phyloP scores from a whole-genome alignment of 805 yeast species.

The Lipomyces sp. region DNA sequence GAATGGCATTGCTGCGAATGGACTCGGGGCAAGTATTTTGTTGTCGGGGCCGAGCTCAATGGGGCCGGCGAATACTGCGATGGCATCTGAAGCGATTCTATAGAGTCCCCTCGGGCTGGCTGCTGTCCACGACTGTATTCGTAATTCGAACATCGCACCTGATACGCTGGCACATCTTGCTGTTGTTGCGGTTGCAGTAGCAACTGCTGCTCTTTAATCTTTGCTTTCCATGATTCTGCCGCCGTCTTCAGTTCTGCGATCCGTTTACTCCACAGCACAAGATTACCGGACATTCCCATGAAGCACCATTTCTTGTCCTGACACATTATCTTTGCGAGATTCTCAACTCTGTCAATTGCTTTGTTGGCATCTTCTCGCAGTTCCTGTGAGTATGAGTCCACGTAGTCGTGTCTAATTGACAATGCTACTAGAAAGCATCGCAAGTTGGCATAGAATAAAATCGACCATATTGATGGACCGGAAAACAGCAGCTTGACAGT shows the following conservation, averaged over 20 bases:
- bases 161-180: slow-evolving; percentile 3
- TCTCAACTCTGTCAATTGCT: slow-evolving; percentile 15
- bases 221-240: slow-evolving; percentile 3
- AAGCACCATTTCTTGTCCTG: slow-evolving; percentile 20
- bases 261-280: slow-evolving; percentile 21
- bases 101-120: neutral
- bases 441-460: slow-evolving; percentile 12
- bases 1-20: neutral
- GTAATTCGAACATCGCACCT: neutral
- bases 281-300: slow-evolving; percentile 21
- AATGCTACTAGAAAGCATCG: slow-evolving; percentile 23
- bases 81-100: neutral
- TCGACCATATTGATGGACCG: slow-evolving; percentile 24
- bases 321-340: slow-evolving; percentile 18
- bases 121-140: neutral
- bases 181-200: slow-evolving; percentile 3
- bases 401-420: slow-evolving; percentile 19
- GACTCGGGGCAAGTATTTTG: neutral
- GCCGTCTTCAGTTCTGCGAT: slow-evolving; percentile 21
- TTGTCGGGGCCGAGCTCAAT: neutral
- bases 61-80: neutral
- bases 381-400: slow-evolving; percentile 10
- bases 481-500: slow-evolving; percentile 17
- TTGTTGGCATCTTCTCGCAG: slow-evolving; percentile 17
- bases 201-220: neutral